Evolutionary conservation across 371 early-diverging fungal species (phyloP).

Genomic region (Parasitella parasitica): DNA sequence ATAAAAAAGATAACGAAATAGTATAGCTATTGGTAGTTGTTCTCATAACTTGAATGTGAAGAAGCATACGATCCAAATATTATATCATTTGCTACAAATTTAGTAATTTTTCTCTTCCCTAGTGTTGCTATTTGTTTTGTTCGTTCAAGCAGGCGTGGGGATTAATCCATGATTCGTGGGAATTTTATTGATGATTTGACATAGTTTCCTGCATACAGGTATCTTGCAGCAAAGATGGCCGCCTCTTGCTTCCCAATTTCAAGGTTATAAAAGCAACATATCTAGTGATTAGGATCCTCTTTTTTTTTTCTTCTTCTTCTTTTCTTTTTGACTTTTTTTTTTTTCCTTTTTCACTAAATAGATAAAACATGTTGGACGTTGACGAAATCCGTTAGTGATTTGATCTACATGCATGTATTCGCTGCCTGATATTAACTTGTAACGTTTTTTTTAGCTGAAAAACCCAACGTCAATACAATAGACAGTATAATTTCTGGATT

Average conservation of each 20-base stretch:
- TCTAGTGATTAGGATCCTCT: not conserved
- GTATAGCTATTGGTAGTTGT: too few species aligned
- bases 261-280: not conserved
- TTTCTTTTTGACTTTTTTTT: slow-evolving; percentile 10
- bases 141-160: slow-evolving; percentile 15
- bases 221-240: not conserved
- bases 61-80: too few species aligned
- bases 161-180: slow-evolving; percentile 17
- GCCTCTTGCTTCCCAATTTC: not conserved
- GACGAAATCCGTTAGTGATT: slow-evolving; percentile 41
- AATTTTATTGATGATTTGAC: slow-evolving; percentile 9
- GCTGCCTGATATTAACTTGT: not conserved
- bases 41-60: too few species aligned
- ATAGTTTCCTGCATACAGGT: not conserved
- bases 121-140: not conserved
- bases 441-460: slow-evolving; percentile 23
- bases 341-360: not conserved
- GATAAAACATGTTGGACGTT: slow-evolving; percentile 27
- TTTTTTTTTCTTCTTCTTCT: slow-evolving; percentile 9
- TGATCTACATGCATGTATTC: not conserved
- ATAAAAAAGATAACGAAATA: too few species aligned
- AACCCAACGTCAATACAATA: slow-evolving; percentile 41
- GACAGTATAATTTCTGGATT: slow-evolving; percentile 59
- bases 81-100: not conserved
- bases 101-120: not conserved